Percentiles rank a stretch among this genome's conserved stretches.
These are phyloP conservation scores for Erythrophleum ivorense DNA, from an alignment of 331 rosid genomes.

Conservation along the genomic window DNA sequence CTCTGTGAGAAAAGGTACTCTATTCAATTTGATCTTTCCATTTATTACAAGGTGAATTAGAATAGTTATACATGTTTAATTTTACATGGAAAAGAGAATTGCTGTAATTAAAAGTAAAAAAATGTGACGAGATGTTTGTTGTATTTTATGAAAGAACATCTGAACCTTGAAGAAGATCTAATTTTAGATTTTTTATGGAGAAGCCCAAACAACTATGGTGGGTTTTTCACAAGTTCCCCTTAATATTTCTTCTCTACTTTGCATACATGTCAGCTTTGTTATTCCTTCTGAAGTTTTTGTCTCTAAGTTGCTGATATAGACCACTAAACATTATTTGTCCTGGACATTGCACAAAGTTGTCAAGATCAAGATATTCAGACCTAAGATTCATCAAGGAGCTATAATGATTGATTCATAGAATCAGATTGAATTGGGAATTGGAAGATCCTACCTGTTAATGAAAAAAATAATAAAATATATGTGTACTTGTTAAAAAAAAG, in stretches of 20 bases:
- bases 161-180: conserved; percentile 17
- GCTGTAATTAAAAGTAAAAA: conserved; percentile 14
- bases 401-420: background rate
- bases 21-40: conserved; percentile 31
- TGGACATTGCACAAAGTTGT: background rate
- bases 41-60: conserved; percentile 20
- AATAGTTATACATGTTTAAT: background rate
- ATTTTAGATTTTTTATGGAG: conserved; percentile 11
- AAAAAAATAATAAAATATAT: background rate
- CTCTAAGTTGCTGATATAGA: conserved; percentile 3
- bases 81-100: conserved; percentile 27
- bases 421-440: background rate
- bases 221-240: conserved; percentile 8
- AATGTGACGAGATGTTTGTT: conserved; percentile 19
- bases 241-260: background rate
- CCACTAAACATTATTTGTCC: background rate
- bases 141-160: conserved; percentile 32
- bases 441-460: background rate
- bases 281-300: conserved; percentile 13
- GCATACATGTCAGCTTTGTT: conserved; percentile 23
- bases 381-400: background rate
- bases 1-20: conserved; percentile 81
- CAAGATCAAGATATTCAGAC: background rate
- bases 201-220: conserved; percentile 12
- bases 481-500: background rate